Conservation (phyloP, 2,329 filamentous ascomycete species). For the Zymoseptoria tritici region DNA sequence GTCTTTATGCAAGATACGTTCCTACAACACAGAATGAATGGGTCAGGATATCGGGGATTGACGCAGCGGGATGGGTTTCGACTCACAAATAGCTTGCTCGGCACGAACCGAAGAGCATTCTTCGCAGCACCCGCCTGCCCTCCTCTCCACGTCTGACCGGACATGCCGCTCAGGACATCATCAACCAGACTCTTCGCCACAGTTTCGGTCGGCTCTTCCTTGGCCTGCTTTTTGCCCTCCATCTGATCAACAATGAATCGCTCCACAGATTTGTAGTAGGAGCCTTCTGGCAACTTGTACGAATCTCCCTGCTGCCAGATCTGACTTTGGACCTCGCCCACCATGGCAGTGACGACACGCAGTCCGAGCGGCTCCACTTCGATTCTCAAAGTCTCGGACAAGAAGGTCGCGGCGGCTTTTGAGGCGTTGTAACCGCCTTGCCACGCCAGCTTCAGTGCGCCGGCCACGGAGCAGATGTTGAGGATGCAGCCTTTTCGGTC, state of each 20-base stretch:
- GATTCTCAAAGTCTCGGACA: conserved; percentile 18
- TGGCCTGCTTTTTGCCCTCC: not conserved
- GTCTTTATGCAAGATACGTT: not conserved
- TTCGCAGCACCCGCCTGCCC: not conserved
- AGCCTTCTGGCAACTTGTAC: not conserved
- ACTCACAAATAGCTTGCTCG: not conserved
- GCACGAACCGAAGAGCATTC: not conserved
- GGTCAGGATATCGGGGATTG: not conserved
- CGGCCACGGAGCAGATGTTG: conserved; percentile 32
- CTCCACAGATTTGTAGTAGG: not conserved
- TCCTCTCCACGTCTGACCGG: not conserved
- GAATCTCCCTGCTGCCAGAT: not conserved
- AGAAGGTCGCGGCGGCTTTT: conserved; percentile 16
- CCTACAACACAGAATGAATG: not conserved
- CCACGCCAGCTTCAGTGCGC: conserved; percentile 26
- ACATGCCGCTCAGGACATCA: not conserved
- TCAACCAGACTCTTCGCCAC: not conserved
- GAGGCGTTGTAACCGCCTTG: conserved; percentile 29
- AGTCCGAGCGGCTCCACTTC: conserved; percentile 22
- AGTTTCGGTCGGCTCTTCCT: not conserved
- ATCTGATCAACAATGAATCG: not conserved
- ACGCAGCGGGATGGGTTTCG: not conserved
- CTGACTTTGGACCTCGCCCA: not conserved
- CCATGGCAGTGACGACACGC: conserved; percentile 5
- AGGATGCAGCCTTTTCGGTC: conserved; percentile 30